Percentiles rank a stretch among this genome's conserved stretches.
Evolutionary conservation across 805 yeast species (phyloP).

Genomic region (Yamadazyma olivae): DNA sequence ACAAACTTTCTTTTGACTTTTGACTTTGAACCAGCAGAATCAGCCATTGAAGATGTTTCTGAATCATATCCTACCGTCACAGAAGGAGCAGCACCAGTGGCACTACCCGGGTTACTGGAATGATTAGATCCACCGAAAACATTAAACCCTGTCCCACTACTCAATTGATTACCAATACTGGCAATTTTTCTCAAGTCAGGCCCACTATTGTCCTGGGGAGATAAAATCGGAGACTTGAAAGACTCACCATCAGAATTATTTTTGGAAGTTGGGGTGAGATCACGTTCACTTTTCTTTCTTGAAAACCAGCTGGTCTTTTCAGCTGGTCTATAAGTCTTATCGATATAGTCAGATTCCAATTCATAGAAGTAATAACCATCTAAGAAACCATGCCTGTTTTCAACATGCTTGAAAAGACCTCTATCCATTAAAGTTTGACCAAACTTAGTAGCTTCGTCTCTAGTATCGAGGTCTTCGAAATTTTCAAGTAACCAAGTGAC

Average conservation of each 20-base stretch:
- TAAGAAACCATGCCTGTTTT: conserved; percentile 74
- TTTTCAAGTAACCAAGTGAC: conserved; percentile 82
- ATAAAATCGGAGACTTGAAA: conserved; percentile 21
- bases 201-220: conserved; percentile 13
- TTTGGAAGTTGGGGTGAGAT: conserved; percentile 14
- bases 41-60: conserved; percentile 24
- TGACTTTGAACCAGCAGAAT: conserved; percentile 19
- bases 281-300: conserved; percentile 19
- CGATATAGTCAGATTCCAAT: conserved; percentile 52
- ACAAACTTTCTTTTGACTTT: conserved; percentile 42
- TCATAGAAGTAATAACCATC: conserved; percentile 94
- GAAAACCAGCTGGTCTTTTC: conserved; percentile 29
- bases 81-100: not conserved
- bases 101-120: not conserved
- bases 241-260: conserved; percentile 27
- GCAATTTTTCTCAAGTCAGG: conserved; percentile 21
- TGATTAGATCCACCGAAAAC: not conserved
- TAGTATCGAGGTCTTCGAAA: conserved; percentile 72
- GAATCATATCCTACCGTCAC: conserved; percentile 10
- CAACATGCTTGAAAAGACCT: conserved; percentile 78
- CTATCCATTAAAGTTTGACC: conserved; percentile 76
- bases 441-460: conserved; percentile 79
- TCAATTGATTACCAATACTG: conserved; percentile 12
- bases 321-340: conserved; percentile 22
- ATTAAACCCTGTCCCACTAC: conserved; percentile 1